Conservation (phyloP, 495 filamentous ascomycete species). For the Penicillium crystallinum region DNA sequence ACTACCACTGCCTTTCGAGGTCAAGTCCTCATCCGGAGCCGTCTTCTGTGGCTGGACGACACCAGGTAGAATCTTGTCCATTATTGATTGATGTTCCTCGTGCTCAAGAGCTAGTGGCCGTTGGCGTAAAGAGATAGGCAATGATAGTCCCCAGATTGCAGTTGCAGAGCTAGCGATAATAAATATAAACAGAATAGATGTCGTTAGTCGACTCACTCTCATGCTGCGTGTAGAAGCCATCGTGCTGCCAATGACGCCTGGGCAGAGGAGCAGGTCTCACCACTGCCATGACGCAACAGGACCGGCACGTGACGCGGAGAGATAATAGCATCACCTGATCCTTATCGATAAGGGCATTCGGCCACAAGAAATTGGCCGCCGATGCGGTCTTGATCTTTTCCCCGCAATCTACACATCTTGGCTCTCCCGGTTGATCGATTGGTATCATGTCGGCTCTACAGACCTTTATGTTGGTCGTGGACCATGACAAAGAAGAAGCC, state of each 20-base stretch:
- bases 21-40: constrained; percentile 19
- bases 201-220: constrained; percentile 8
- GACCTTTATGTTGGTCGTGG: constrained; percentile 60
- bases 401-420: constrained; percentile 7
- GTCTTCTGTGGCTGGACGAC: constrained; percentile 36
- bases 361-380: constrained; percentile 20
- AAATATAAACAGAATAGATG: constrained; percentile 13
- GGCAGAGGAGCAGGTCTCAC: constrained; percentile 4
- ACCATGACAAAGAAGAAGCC: constrained; percentile 58
- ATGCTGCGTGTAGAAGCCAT: constrained; percentile 11
- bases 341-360: constrained; percentile 24
- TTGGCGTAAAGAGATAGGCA: constrained; percentile 5
- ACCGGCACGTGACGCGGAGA: constrained; percentile 18
- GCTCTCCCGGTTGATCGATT: constrained; percentile 16
- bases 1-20: constrained; percentile 13
- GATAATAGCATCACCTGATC: constrained; percentile 15
- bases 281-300: constrained; percentile 22
- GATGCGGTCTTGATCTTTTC: constrained; percentile 9
- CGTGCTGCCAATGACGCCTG: not conserved
- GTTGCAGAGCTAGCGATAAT: constrained; percentile 3
- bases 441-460: constrained; percentile 56
- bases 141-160: constrained; percentile 15
- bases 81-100: constrained; percentile 28
- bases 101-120: constrained; percentile 8
- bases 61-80: constrained; percentile 26